A percentile compares a stretch with the other conserved stretches of the same genome.
Evolutionary conservation across 257 asterid genomes (phyloP).

Genomic region (Solanum rostratum): DNA sequence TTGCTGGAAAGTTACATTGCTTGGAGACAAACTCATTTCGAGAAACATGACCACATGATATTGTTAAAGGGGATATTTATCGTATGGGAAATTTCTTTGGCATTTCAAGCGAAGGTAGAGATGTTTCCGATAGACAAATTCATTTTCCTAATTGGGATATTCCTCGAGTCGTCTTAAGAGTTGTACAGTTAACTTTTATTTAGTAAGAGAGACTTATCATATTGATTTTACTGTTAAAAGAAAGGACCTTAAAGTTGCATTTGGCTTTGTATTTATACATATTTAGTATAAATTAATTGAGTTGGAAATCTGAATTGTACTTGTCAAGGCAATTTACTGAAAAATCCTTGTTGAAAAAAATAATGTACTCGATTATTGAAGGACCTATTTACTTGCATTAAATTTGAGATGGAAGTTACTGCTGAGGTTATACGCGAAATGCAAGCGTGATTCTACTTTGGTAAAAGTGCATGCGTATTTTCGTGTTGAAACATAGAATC

Average conservation of each 20-base stretch:
- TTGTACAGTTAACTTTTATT: not conserved
- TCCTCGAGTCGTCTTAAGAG: not conserved
- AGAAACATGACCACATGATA: slow-evolving; percentile 47
- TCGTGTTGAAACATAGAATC: no score
- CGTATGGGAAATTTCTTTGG: not conserved
- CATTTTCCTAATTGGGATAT: no score
- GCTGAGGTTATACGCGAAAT: not conserved
- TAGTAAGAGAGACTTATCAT: not conserved
- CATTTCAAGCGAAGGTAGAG: not conserved
- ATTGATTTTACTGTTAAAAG: not conserved
- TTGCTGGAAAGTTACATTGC: slow-evolving; percentile 73
- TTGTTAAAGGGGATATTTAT: not conserved
- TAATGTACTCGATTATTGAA: no score
- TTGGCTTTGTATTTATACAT: not conserved
- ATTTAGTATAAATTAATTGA: not conserved
- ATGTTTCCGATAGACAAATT: not conserved
- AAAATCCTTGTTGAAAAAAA: not conserved
- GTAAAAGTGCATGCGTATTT: no score
- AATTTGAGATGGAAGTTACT: no score
- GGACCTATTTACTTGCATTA: no score
- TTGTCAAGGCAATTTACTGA: not conserved
- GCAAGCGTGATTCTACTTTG: no score
- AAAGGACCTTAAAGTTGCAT: not conserved
- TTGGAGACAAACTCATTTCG: slow-evolving; percentile 55
- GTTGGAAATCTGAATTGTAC: not conserved